Conservation (phyloP, 805 yeast species). For the Candida pseudofarinosa region DNA sequence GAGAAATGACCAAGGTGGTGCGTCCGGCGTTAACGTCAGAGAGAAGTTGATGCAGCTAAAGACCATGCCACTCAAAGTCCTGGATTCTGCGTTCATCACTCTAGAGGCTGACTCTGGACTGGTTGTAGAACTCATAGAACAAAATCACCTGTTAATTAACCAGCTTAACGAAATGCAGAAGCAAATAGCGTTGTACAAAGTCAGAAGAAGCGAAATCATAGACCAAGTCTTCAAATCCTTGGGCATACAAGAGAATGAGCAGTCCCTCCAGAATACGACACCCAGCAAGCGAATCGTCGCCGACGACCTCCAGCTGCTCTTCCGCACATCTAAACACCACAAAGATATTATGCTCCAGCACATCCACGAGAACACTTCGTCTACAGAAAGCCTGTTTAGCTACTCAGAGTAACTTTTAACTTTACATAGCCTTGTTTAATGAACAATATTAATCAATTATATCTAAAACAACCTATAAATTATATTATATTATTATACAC, state of each 20-base stretch:
- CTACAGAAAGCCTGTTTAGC: not conserved
- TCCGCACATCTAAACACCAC: constrained; percentile 2
- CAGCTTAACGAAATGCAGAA: constrained; percentile 1
- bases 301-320: constrained; percentile 2
- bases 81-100: not conserved
- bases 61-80: not conserved
- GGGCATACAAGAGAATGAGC: constrained; percentile 1
- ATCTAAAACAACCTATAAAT: too few species aligned
- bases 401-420: not conserved
- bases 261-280: not conserved
- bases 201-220: constrained; percentile 12
- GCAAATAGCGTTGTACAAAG: constrained; percentile 10
- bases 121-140: not conserved
- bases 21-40: not conserved
- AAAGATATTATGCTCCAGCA: constrained; percentile 3
- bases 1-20: not conserved
- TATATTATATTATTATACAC: too few species aligned
- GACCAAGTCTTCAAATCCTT: not conserved
- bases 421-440: too few species aligned
- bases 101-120: not conserved
- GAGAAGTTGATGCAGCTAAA: not conserved
- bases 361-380: constrained; percentile 1
- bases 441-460: too few species aligned
- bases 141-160: constrained; percentile 1
- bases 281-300: not conserved